phyloP scores from a whole-genome alignment of 805 yeast genomes.

The Wickerhamiella shivajii region DNA sequence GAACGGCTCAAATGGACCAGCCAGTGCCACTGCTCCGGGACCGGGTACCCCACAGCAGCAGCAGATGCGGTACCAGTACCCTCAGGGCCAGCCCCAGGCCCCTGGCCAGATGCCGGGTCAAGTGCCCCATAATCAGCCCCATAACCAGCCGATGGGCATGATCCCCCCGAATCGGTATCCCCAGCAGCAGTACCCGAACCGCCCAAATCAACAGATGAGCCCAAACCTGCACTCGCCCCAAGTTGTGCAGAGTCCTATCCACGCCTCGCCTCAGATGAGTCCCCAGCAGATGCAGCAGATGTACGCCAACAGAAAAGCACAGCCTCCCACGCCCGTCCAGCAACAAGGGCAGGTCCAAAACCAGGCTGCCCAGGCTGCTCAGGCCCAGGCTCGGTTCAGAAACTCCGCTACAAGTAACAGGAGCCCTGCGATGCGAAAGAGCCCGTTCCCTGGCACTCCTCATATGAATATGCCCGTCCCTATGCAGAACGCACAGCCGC shows the following conservation, averaged over 20 bases:
- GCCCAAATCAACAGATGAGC: slow-evolving; percentile 9
- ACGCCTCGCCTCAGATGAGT: too few species aligned
- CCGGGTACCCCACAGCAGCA: too few species aligned
- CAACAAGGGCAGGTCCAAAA: slow-evolving; percentile 12
- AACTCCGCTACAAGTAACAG: too few species aligned
- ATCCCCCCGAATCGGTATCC: slow-evolving; percentile 6
- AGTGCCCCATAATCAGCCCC: not conserved
- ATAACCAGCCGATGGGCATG: slow-evolving; percentile 3
- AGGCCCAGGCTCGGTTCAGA: slow-evolving; percentile 4
- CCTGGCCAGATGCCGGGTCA: not conserved
- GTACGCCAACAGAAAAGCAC: slow-evolving; percentile 7
- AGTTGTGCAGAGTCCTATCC: slow-evolving; percentile 9
- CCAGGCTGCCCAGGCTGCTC: not conserved
- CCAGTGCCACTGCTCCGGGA: too few species aligned
- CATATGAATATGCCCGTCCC: too few species aligned
- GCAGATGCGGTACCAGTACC: too few species aligned
- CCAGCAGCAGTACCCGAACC: slow-evolving; percentile 18
- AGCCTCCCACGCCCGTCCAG: slow-evolving; percentile 8
- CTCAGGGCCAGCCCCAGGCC: too few species aligned
- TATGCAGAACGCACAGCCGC: too few species aligned
- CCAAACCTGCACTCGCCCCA: slow-evolving; percentile 6
- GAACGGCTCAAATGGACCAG: too few species aligned
- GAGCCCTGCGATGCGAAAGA: too few species aligned
- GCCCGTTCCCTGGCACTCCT: too few species aligned
- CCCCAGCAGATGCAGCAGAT: too few species aligned